Base-by-base conservation (phyloP, 768 basidiomycete species). In the Termitomyces heimii region DNA sequence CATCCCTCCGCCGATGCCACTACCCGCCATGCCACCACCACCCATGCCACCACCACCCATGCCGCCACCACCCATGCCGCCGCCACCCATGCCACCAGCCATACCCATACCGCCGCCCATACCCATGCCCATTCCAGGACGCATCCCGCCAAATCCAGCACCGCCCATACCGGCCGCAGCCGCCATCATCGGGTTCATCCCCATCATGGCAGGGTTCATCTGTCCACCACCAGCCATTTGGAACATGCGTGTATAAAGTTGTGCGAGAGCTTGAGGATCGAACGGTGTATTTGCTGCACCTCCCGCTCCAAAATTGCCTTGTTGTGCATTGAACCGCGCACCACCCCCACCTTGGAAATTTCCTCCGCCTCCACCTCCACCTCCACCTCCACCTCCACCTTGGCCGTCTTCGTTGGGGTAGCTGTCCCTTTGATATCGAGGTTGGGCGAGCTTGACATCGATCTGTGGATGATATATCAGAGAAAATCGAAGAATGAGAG, bases 371-470 rank as follows among this genome's bases (percentile, higher is more conserved):
- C n/a, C n/a, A n/a, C n/a, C n/a, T n/a, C n/a, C n/a, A n/a, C n/a
- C n/a, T n/a, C n/a, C n/a, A n/a, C n/a, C n/a, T n/a, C n/a, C n/a
- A n/a, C n/a, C 65, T 37, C 37, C 37, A 35, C 62, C 66, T 37
- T 66, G 67, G 18, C 65, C 74, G 62, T 83, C 82, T 64, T 82
- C 81, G 55, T 77, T 70, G 5, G 71, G 74, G 66, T 81, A 79
- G 64, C 77, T 79, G 69, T 91, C 85, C 35, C 89, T 82, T 65
- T 89, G 88, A 65, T 85, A 88, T 45, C 94, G 83, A 3, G 95
- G 94, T 69, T 97, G 94, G 1, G 96, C 97, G 46, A 94, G 81
- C 73, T 98, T 98, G 46, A 98, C 94, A 68, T 98, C 97, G 64
- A 99, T 95, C 96, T 98, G 52, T 35, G 32, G 44, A 45, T 22